A percentile compares a stretch with the other conserved stretches of the same genome.
Evolutionary conservation across 495 filamentous ascomycete species (phyloP).

Genomic region (Neurospora discreta): DNA sequence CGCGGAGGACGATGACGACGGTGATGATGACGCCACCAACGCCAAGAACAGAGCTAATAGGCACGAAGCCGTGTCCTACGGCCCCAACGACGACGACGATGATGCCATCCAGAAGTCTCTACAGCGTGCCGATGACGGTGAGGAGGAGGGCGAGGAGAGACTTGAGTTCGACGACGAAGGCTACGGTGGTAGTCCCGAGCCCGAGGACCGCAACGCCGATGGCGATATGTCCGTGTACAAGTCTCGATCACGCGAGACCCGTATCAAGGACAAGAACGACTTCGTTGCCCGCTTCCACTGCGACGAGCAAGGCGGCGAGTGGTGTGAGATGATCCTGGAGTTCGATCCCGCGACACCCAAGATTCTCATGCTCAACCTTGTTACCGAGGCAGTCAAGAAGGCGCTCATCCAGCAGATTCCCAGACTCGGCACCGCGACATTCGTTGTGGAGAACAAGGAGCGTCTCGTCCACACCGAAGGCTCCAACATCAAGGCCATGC

Average conservation of each 20-base stretch:
- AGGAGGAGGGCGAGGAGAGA: constrained; percentile 35
- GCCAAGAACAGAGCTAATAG: constrained; percentile 64
- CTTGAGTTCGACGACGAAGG: constrained; percentile 45
- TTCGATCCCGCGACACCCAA: constrained; percentile 76
- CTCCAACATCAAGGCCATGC: constrained; percentile 83
- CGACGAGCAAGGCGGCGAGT: constrained; percentile 59
- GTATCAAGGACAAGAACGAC: constrained; percentile 51
- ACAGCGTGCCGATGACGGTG: constrained; percentile 41
- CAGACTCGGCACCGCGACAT: constrained; percentile 59
- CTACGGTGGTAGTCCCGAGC: constrained; percentile 39
- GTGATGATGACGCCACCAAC: constrained; percentile 76
- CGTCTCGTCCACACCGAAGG: constrained; percentile 66
- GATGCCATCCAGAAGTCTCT: constrained; percentile 53
- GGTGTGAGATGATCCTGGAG: constrained; percentile 72
- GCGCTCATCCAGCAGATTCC: constrained; percentile 82
- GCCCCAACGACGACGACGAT: constrained; percentile 84
- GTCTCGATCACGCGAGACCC: constrained; percentile 45
- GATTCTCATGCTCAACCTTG: constrained; percentile 80
- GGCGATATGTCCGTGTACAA: constrained; percentile 24
- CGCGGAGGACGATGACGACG: constrained; percentile 65
- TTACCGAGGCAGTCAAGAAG: constrained; percentile 62
- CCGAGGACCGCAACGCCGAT: constrained; percentile 31
- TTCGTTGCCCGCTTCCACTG: constrained; percentile 70
- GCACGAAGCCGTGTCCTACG: constrained; percentile 74
- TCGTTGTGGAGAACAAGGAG: constrained; percentile 50